These are phyloP conservation scores for Talaromyces sp. DNA, from an alignment of 2,329 filamentous ascomycete species.

Conservation along the genomic window DNA sequence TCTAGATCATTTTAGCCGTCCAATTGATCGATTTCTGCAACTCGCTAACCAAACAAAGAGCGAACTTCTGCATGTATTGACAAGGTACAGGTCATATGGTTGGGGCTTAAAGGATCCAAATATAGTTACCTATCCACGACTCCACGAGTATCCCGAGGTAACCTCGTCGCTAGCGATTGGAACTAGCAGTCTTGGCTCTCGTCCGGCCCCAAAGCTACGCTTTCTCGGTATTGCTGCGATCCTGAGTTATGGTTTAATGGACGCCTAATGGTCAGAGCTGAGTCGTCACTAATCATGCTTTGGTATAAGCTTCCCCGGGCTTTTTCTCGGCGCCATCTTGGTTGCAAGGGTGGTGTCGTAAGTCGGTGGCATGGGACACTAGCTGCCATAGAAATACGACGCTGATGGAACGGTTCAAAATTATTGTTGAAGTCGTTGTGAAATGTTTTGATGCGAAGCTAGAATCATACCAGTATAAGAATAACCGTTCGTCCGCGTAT, in stretches of 20 bases:
- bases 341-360: not conserved
- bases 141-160: not conserved
- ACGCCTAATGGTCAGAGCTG: not conserved
- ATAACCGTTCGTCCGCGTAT: not conserved
- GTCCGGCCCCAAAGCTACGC: not conserved
- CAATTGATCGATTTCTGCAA: not conserved
- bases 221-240: too few relatives aligned
- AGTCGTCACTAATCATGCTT: not conserved
- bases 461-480: not conserved
- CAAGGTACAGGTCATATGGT: not conserved
- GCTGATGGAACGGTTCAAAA: not conserved
- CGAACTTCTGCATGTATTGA: not conserved
- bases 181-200: conserved; percentile 1
- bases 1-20: not conserved
- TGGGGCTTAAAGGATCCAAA: not conserved
- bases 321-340: not conserved
- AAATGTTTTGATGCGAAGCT: not conserved
- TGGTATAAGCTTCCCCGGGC: not conserved
- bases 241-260: too few relatives aligned
- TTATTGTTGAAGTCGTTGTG: not conserved
- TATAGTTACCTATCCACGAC: not conserved
- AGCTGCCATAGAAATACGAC: conserved; percentile 2
- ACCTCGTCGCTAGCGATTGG: not conserved
- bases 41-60: not conserved
- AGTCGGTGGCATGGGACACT: not conserved